Percentiles rank a stretch among this genome's conserved stretches.
These are phyloP conservation scores for Flaveria trinervia DNA, from an alignment of 129 eudicot genomes.

Conservation along the genomic window DNA sequence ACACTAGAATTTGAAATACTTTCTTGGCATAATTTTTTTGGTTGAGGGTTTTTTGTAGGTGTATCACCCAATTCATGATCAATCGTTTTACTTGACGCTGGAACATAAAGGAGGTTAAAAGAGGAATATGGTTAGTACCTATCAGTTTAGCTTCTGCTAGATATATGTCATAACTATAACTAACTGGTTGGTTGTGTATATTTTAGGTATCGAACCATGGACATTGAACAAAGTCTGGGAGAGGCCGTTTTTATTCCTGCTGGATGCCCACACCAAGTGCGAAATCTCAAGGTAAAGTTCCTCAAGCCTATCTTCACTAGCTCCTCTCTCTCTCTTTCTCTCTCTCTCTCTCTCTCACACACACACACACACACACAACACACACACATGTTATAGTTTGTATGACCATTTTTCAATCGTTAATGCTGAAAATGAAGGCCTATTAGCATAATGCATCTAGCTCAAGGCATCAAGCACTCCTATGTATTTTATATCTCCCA, in stretches of 20 bases:
- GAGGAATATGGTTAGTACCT: conserved; percentile 19
- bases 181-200: neutral
- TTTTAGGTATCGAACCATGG: conserved; percentile 16
- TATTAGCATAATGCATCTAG: neutral
- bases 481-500: neutral
- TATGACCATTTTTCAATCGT: neutral
- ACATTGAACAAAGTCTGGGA: conserved; percentile 13
- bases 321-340: neutral
- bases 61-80: conserved; percentile 18
- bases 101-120: conserved; percentile 15
- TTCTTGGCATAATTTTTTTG: neutral
- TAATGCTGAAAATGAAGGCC: neutral
- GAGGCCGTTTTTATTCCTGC: conserved; percentile 20
- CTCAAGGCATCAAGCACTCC: neutral
- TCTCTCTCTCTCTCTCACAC: neutral
- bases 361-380: neutral
- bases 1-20: neutral
- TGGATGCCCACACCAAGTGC: conserved; percentile 23
- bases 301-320: neutral
- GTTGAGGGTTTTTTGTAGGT: conserved; percentile 1
- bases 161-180: neutral
- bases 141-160: neutral
- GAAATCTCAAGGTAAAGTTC: conserved; percentile 15
- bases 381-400: neutral
- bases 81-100: conserved; percentile 6